These are phyloP conservation scores for Pythium rhizo-oryzae DNA, from an alignment of 352 stramenopile species.

Conservation along the genomic window DNA sequence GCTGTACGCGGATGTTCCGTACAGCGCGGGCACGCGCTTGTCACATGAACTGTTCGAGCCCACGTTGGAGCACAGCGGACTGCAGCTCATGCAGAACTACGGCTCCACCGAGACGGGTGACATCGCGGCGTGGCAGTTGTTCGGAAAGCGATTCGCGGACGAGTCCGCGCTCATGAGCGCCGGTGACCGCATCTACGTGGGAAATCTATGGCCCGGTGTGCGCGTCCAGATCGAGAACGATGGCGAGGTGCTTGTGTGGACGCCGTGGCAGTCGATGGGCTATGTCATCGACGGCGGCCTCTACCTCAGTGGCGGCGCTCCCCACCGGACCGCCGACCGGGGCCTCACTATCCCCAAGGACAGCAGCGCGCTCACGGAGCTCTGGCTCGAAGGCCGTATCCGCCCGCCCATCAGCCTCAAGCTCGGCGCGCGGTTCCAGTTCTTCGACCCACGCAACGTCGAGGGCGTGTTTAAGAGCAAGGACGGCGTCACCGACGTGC, in stretches of 20 bases:
- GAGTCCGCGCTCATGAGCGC: slow-evolving; percentile 47
- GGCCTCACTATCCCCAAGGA: slow-evolving; percentile 33
- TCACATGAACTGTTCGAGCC: slow-evolving; percentile 51
- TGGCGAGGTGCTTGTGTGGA: slow-evolving; percentile 73
- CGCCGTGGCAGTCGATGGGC: slow-evolving; percentile 78
- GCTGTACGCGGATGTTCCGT: slow-evolving; percentile 71
- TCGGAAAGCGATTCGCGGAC: slow-evolving; percentile 43
- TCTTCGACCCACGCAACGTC: slow-evolving; percentile 15
- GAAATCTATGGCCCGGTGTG: slow-evolving; percentile 72
- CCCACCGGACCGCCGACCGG: slow-evolving; percentile 64
- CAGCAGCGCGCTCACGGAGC: slow-evolving; percentile 34
- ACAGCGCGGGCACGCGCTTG: slow-evolving; percentile 72
- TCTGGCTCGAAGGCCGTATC: slow-evolving; percentile 76
- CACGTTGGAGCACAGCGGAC: slow-evolving; percentile 56
- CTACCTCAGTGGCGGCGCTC: slow-evolving; percentile 39
- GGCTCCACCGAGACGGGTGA: slow-evolving; percentile 83
- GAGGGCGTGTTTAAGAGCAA: slow-evolving; percentile 24
- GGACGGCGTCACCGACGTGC: slow-evolving; percentile 22
- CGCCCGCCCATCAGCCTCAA: slow-evolving; percentile 38
- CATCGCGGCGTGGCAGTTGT: slow-evolving; percentile 71
- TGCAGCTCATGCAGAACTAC: slow-evolving; percentile 86
- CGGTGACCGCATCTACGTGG: slow-evolving; percentile 55
- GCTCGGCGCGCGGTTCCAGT: slow-evolving; percentile 13
- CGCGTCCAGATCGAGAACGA: slow-evolving; percentile 44
- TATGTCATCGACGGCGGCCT: slow-evolving; percentile 68